A percentile compares a stretch with the other conserved stretches of the same genome.
phyloP scores from a whole-genome alignment of 306 rosid species.

The Albizia julibrissin region DNA sequence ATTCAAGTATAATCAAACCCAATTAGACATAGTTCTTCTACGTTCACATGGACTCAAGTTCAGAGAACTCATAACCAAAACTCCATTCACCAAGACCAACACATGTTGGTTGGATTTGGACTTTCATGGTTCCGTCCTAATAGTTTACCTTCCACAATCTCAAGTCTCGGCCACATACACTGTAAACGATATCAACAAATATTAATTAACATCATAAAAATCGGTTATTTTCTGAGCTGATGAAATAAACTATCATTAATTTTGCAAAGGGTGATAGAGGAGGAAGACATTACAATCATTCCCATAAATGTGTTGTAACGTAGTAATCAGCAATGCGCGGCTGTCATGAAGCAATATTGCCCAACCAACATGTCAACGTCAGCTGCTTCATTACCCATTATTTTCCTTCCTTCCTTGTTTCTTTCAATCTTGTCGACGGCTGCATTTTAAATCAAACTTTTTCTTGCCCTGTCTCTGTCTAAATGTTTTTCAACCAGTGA shows the following conservation, averaged over 20 bases:
- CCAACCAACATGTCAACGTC: background rate
- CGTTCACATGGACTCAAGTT: no score
- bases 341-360: background rate
- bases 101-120: no score
- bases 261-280: background rate
- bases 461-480: background rate
- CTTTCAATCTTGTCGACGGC: conserved; percentile 16
- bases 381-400: background rate
- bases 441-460: background rate
- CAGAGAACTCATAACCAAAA: no score
- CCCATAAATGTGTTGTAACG: background rate
- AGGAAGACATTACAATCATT: background rate
- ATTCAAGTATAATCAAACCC: no score
- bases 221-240: background rate
- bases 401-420: background rate
- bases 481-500: conserved; percentile 15
- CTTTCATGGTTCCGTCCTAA: no score
- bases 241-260: background rate
- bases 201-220: background rate
- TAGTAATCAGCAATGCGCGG: background rate
- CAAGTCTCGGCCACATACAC: background rate
- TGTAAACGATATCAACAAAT: background rate
- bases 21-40: no score
- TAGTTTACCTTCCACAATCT: background rate
- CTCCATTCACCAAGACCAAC: no score